Evolutionary conservation across 495 filamentous ascomycete species (phyloP).

Genomic region (Saxophila tyrrhenica): DNA sequence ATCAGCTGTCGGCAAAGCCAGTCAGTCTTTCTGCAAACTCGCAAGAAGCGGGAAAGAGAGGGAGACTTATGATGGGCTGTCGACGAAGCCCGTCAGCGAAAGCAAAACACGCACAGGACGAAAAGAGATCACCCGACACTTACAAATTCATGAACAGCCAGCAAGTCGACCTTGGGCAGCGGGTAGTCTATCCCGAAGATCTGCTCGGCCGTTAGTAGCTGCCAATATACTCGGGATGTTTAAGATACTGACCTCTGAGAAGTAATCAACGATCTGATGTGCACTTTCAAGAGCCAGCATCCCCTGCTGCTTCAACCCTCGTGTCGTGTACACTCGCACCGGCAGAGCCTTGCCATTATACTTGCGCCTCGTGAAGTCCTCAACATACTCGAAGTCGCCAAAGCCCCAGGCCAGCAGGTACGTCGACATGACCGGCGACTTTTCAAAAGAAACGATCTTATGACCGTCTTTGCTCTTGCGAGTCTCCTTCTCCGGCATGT

Average conservation of each 20-base stretch:
- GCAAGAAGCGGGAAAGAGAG: no score
- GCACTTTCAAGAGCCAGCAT: slow-evolving; percentile 77
- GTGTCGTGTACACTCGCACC: slow-evolving; percentile 92
- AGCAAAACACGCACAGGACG: background rate
- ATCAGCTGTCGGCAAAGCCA: slow-evolving; percentile 13
- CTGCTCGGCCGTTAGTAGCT: slow-evolving; percentile 18
- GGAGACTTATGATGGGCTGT: slow-evolving; percentile 22
- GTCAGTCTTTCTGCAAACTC: slow-evolving; percentile 5
- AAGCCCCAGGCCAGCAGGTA: slow-evolving; percentile 88
- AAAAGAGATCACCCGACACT: slow-evolving; percentile 24
- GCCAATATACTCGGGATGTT: background rate
- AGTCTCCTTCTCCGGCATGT: slow-evolving; percentile 74
- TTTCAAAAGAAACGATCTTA: slow-evolving; percentile 74
- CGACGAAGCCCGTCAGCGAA: slow-evolving; percentile 3
- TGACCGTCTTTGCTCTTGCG: slow-evolving; percentile 48
- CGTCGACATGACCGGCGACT: slow-evolving; percentile 91
- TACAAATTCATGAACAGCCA: slow-evolving; percentile 95
- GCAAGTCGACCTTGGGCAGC: slow-evolving; percentile 84
- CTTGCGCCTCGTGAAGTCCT: slow-evolving; percentile 73
- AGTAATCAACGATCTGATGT: slow-evolving; percentile 82
- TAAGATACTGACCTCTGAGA: slow-evolving; percentile 52
- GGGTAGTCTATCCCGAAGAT: slow-evolving; percentile 92
- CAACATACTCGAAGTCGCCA: slow-evolving; percentile 93
- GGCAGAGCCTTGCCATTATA: slow-evolving; percentile 83
- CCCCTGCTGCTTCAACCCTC: slow-evolving; percentile 78